Base-by-base conservation (phyloP, 495 filamentous ascomycete genomes). In the Podospora pseudopauciseta region DNA sequence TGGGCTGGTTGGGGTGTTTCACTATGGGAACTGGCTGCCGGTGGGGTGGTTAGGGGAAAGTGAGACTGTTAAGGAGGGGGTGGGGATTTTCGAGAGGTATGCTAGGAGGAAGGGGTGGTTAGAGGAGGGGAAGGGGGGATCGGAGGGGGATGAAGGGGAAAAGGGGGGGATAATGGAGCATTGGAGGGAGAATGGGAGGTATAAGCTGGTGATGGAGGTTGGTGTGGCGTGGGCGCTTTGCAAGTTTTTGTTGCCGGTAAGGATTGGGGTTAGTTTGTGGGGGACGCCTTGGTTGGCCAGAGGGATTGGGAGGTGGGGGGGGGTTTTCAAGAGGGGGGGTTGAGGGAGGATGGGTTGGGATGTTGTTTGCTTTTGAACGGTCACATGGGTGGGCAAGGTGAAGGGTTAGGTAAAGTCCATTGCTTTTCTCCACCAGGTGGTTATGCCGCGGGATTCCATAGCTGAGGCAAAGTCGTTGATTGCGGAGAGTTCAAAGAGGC, bases 221-320 rank as follows among this genome's bases (percentile, higher is more conserved):
- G 94, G 91, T 18, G 90, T 94, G 49, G 95, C 95, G 20, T 99
- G 92, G 79, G 91, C 91, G 1, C 82, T 97, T 66, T 93, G 90
- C 19, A 99, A 99, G 77, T 88, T 90, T 20, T 72, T 97, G 66
- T 76, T 97, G 70, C 92, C 95, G 5, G 70, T 90, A 7, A 83
- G 95, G 68, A 84, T 99, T 67, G 83, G 86, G 5, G 73, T 86
- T 16, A 96, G 94, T 78, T 82, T 96, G 28, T 95, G 90, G 91
- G 90, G 86, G 16, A 97, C 95, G 64, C 95, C 95, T 56, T 97
- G 93, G 94, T 95, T 97, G 84, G 94, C 95, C 20, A 86, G 88
- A 61, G 78, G 84, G 27, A 78, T 90, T 20, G 78, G 59, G 34
- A 39, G 67, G 66, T 6, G 66, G 28, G 56, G 55, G 63, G 60